Evolutionary conservation across 495 filamentous ascomycete genomes (phyloP).

Genomic region (Podospora anserina): DNA sequence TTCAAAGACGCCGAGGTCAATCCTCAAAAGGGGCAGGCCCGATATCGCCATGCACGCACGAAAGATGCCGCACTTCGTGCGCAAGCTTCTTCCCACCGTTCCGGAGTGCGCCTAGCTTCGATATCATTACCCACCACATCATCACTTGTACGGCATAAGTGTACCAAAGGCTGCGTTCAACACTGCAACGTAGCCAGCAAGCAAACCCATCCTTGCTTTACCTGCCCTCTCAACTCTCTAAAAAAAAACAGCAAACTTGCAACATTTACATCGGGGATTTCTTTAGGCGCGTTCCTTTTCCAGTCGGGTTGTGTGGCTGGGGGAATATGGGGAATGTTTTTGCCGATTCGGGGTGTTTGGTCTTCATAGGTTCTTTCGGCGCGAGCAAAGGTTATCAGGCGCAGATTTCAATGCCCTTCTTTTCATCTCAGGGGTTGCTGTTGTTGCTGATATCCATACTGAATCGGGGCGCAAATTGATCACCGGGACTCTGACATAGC

Average conservation of each 20-base stretch:
- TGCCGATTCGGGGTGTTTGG: conserved; percentile 25
- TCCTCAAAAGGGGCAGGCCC: conserved; percentile 36
- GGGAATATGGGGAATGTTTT: conserved; percentile 18
- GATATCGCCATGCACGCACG: conserved; percentile 37
- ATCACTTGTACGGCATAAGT: conserved; percentile 23
- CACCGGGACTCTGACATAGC: conserved; percentile 5
- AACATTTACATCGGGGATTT: conserved; percentile 26
- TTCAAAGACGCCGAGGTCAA: conserved; percentile 28
- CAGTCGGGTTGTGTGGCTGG: conserved; percentile 4
- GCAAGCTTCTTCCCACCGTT: conserved; percentile 40
- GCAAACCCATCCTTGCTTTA: conserved; percentile 23
- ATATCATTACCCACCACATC: conserved; percentile 23
- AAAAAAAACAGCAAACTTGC: conserved; percentile 21
- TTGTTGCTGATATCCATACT: conserved; percentile 14
- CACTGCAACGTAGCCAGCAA: conserved; percentile 19
- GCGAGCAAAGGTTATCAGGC: conserved; percentile 20
- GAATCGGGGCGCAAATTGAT: conserved; percentile 14
- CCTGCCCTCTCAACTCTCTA: conserved; percentile 24
- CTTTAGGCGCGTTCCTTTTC: conserved; percentile 15
- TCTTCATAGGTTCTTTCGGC: conserved; percentile 11
- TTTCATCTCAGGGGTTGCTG: background rate
- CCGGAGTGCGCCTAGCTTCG: conserved; percentile 36
- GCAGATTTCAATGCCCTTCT: conserved; percentile 12
- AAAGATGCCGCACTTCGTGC: conserved; percentile 45
- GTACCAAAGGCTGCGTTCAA: conserved; percentile 27